A percentile compares a stretch with the other conserved stretches of the same genome.
phyloP scores from a whole-genome alignment of 2,329 filamentous ascomycete species.

The Cladosporium sp. region DNA sequence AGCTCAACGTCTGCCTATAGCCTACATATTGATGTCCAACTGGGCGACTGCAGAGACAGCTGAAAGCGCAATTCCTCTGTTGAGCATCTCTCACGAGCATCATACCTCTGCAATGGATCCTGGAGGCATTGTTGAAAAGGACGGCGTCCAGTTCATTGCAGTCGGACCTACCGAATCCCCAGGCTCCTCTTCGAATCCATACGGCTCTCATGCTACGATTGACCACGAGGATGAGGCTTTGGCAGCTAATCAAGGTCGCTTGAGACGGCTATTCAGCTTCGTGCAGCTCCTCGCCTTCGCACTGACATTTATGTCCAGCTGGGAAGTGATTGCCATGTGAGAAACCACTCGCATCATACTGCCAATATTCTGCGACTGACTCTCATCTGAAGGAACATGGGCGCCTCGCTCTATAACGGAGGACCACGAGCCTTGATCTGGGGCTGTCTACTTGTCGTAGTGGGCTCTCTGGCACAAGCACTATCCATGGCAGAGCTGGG shows the following conservation, averaged over 20 bases:
- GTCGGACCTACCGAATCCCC: background rate
- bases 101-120: background rate
- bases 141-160: background rate
- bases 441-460: slow-evolving; percentile 19
- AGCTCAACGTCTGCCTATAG: background rate
- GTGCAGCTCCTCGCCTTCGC: slow-evolving; percentile 37
- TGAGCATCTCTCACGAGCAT: background rate
- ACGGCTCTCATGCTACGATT: background rate
- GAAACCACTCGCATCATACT: background rate
- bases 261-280: slow-evolving; percentile 34
- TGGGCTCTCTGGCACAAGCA: slow-evolving; percentile 7
- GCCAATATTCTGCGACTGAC: background rate
- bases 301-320: slow-evolving; percentile 35
- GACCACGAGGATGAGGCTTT: slow-evolving; percentile 9
- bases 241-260: background rate
- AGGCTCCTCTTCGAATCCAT: background rate
- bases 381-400: slow-evolving; percentile 19
- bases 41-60: background rate
- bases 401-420: slow-evolving; percentile 23
- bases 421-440: slow-evolving; percentile 22
- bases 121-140: background rate
- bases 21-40: background rate
- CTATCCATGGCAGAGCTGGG: slow-evolving; percentile 34
- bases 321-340: slow-evolving; percentile 31
- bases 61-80: slow-evolving; percentile 7